Percentiles rank a stretch among this genome's conserved stretches.
These are phyloP conservation scores for Deakozyma indianensis DNA, from an alignment of 805 yeast species.

Conservation along the genomic window DNA sequence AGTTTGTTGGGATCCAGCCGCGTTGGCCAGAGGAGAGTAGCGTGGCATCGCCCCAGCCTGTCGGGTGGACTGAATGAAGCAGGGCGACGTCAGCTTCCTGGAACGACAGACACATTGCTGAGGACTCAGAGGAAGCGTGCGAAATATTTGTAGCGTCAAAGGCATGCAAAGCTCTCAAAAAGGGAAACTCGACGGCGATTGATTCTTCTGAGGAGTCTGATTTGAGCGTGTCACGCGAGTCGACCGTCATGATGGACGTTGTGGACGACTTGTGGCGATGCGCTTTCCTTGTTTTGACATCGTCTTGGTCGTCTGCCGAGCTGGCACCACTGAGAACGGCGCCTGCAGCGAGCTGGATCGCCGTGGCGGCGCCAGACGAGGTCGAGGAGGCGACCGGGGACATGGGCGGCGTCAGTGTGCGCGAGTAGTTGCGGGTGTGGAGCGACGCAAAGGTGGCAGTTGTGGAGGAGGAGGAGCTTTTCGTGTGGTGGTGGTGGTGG, in stretches of 20 bases:
- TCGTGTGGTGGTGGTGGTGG: background rate
- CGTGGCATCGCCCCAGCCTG: slow-evolving; percentile 32
- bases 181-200: slow-evolving; percentile 17
- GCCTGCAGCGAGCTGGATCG: background rate
- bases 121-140: slow-evolving; percentile 16
- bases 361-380: background rate
- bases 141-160: slow-evolving; percentile 18
- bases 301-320: background rate
- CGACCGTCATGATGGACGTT: slow-evolving; percentile 1
- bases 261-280: slow-evolving; percentile 1
- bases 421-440: slow-evolving; percentile 1
- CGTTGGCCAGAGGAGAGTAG: slow-evolving; percentile 21
- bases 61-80: slow-evolving; percentile 24
- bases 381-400: background rate
- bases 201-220: slow-evolving; percentile 1
- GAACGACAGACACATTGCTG: slow-evolving; percentile 21
- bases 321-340: background rate
- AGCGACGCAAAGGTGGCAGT: background rate
- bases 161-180: slow-evolving; percentile 20
- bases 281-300: background rate
- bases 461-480: background rate
- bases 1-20: slow-evolving; percentile 31
- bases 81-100: slow-evolving; percentile 22
- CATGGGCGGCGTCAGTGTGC: slow-evolving; percentile 1
- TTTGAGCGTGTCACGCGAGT: background rate